phyloP scores from a whole-genome alignment of 345 rosid species.

The Bruguiera parviflora region DNA sequence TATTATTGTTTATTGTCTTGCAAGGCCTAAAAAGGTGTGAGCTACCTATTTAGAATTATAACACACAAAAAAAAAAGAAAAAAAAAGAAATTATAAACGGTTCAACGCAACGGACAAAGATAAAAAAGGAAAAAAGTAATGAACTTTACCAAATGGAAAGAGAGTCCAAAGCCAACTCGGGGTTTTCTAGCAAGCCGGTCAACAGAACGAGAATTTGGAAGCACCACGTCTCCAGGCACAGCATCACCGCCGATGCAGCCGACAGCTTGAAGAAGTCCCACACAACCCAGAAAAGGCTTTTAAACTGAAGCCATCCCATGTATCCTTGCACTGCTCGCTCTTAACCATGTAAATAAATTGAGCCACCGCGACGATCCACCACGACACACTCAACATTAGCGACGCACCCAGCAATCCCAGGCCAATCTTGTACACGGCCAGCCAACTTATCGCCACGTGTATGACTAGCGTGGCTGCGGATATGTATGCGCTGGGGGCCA shows the following conservation, averaged over 20 bases:
- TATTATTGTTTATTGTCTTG: too few relatives aligned
- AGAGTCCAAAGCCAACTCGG: constrained; percentile 24
- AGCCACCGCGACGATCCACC: constrained; percentile 25
- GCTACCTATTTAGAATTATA: neutral
- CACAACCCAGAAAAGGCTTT: constrained; percentile 21
- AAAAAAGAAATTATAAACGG: neutral
- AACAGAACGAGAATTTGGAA: constrained; percentile 24
- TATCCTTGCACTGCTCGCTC: constrained; percentile 12
- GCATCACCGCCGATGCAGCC: constrained; percentile 30
- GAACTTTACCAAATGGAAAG: constrained; percentile 23
- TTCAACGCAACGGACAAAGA: neutral
- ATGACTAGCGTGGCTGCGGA: constrained; percentile 9
- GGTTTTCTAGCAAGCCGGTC: constrained; percentile 18
- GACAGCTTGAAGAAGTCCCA: constrained; percentile 25
- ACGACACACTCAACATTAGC: constrained; percentile 18
- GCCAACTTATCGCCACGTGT: constrained; percentile 20
- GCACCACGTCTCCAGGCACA: constrained; percentile 30
- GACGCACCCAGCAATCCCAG: constrained; percentile 25
- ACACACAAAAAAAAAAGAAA: too few relatives aligned
- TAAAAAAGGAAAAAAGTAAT: neutral
- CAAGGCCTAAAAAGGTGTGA: too few relatives aligned
- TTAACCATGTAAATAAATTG: constrained; percentile 16
- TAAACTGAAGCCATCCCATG: constrained; percentile 25
- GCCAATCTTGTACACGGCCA: constrained; percentile 10
- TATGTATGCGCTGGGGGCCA: constrained; percentile 25